Base-by-base conservation (phyloP, 163 green algal species). In the Chlamydomonas reinhardtii region DNA sequence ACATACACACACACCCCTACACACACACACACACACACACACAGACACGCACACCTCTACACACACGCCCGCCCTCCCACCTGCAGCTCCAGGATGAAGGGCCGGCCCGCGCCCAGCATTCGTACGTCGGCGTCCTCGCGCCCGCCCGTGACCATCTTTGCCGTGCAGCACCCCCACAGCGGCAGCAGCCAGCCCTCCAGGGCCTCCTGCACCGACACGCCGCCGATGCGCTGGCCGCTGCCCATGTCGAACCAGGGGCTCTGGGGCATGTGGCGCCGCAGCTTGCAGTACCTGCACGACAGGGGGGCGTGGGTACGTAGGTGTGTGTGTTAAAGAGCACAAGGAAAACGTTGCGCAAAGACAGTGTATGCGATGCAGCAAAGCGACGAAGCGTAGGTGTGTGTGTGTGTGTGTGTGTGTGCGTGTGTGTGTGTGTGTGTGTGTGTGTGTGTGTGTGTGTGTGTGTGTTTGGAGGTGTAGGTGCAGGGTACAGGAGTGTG, bases 51-150 rank as follows among this genome's bases (percentile, higher is more conserved):
- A 16, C 43, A 54, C 8, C 43, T 54, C 43, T 54, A n/a, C n/a
- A n/a, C 48, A 9, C 48, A 17, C 14, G 11, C 6, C 48, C 92
- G 24, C 86, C 72, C n/a, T n/a, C 66, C 1, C 70, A 85, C 79
- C 66, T 87, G 64, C 20, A 97, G 73, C 88, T 98, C 93, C 64
- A 98, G 74, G 22, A 96, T 90, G 87, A 98, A 98, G 0, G 96
- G 96, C n/a, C 96, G 90, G 0, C 96, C 96, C 0, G 73, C 71
- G 39, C 96, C 95, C 82, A 98, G 92, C 95, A 98, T 98, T 54
- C 95, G 94, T 54, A 98, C 96, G 82, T 99, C 95, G 8, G 95
- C 91, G 90, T 99, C 96, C 89, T 99, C 96, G 15, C 96, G 86
- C 19, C 96, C 96, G 37, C 89, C 89, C 68, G 89, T 84, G 17